A percentile compares a stretch with the other conserved stretches of the same genome.
phyloP scores from a whole-genome alignment of 2,329 filamentous ascomycete species.

The Emmonsia crescens region DNA sequence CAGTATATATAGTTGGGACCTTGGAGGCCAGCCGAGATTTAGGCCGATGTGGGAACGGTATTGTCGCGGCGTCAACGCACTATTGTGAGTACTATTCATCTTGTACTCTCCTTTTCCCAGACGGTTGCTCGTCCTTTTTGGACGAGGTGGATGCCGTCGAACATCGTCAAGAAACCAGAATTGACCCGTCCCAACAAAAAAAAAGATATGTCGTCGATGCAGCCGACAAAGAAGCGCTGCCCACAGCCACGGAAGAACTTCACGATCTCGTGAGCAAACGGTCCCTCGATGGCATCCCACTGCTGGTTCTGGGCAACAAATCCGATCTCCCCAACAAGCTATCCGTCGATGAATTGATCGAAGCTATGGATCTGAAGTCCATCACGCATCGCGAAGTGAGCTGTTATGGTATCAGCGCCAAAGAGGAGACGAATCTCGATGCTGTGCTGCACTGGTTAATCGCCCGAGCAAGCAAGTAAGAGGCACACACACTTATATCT shows the following conservation, averaged over 20 bases:
- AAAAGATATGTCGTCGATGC: slow-evolving; percentile 87
- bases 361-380: slow-evolving; percentile 76
- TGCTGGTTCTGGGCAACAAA: slow-evolving; percentile 94
- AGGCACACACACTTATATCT: too few relatives aligned
- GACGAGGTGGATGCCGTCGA: not conserved
- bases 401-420: slow-evolving; percentile 97
- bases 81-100: slow-evolving; percentile 48
- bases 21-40: slow-evolving; percentile 92
- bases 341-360: slow-evolving; percentile 90
- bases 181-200: not conserved
- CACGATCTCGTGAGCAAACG: slow-evolving; percentile 79
- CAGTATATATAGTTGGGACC: slow-evolving; percentile 61
- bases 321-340: slow-evolving; percentile 86
- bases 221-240: slow-evolving; percentile 68
- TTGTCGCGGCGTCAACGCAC: slow-evolving; percentile 92
- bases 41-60: slow-evolving; percentile 99
- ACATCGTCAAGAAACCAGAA: not conserved
- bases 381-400: slow-evolving; percentile 90
- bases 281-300: slow-evolving; percentile 75
- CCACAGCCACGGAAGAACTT: slow-evolving; percentile 82
- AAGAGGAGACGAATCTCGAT: slow-evolving; percentile 97
- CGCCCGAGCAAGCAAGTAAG: slow-evolving; percentile 65
- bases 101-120: not conserved
- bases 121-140: not conserved
- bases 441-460: slow-evolving; percentile 95